Base-by-base conservation (phyloP, 2,329 filamentous ascomycete species). In the Pestalotiopsis sp. region DNA sequence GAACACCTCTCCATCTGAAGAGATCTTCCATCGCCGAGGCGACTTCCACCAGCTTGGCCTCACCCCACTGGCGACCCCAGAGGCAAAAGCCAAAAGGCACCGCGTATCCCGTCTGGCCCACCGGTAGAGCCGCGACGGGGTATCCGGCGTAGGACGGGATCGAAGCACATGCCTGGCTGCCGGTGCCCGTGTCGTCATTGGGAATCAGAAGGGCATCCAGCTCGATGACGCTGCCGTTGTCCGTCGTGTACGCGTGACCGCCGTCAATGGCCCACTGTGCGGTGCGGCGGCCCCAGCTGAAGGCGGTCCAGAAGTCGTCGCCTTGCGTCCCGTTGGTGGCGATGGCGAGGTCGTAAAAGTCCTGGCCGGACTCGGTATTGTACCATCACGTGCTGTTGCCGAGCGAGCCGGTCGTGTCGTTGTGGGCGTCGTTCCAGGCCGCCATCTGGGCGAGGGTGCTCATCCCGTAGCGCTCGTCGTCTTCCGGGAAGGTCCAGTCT, bases 381-480 rank as follows among this genome's bases (percentile, higher is more conserved):
- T 56, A 71, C 72, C 71, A 73, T 70, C 71, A 73, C 14, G 69
- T 72, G 57, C 61, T 41, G 60, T 72, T 71, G 3, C 72, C 71
- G 6, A 73, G 66, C 6, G 70, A 45, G 3, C 71, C 71, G 0
- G 71, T 72, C 6, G 69, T 70, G 4, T 60, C 64, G 57, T 73
- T 72, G 61, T 73, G 65, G n/a, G 72, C 72, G 17, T 68, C 64
- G 59, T 73, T 73, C 71, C 72, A 73, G 5, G 61, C 66, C 1
- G 68, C 69, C 67, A 73, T 72, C 13, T 72, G 66, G 1, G 69
- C 20, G 14, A 73, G 69, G 7, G 52, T 64, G 17, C 41, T 69
- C 69, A 73, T 73, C 12, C 67, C 68, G 17, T 64, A 49, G 1
- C 72, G 68, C 41, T 71, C 65, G 60, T 73, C 72, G 6, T 23